A percentile compares a stretch with the other conserved stretches of the same genome.
These are phyloP conservation scores for Fraxinus albicans DNA, from an alignment of 305 asterid genomes.

Conservation along the genomic window DNA sequence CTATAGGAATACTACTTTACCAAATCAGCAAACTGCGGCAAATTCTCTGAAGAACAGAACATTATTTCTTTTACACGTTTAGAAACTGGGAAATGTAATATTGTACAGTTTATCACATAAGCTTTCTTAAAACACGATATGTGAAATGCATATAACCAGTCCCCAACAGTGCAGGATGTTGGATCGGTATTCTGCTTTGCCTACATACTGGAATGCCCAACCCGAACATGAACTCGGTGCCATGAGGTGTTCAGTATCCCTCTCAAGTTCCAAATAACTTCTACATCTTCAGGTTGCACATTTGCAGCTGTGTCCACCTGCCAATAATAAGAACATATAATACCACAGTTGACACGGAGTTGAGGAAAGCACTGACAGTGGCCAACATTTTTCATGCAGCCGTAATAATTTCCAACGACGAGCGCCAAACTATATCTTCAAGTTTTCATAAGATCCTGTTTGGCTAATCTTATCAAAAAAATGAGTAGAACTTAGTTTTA, in stretches of 20 bases:
- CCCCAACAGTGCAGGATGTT: neutral
- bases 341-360: constrained; percentile 8
- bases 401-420: neutral
- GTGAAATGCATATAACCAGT: neutral
- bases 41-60: neutral
- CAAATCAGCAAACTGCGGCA: neutral
- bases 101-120: neutral
- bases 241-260: constrained; percentile 86
- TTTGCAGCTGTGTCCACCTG: constrained; percentile 83
- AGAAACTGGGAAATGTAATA: neutral
- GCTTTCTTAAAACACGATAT: neutral
- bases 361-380: neutral
- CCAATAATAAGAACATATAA: neutral
- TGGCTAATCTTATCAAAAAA: neutral
- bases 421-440: neutral
- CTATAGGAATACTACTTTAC: neutral
- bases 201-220: constrained; percentile 77
- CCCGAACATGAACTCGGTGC: constrained; percentile 71
- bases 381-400: neutral
- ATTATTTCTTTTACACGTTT: neutral
- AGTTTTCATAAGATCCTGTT: neutral
- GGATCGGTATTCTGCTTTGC: neutral
- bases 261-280: constrained; percentile 79
- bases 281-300: constrained; percentile 73
- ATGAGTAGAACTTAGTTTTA: neutral